A percentile compares a stretch with the other conserved stretches of the same genome.
Conservation (phyloP, 2,329 filamentous ascomycete species). For the Elsinoe necatrix region DNA sequence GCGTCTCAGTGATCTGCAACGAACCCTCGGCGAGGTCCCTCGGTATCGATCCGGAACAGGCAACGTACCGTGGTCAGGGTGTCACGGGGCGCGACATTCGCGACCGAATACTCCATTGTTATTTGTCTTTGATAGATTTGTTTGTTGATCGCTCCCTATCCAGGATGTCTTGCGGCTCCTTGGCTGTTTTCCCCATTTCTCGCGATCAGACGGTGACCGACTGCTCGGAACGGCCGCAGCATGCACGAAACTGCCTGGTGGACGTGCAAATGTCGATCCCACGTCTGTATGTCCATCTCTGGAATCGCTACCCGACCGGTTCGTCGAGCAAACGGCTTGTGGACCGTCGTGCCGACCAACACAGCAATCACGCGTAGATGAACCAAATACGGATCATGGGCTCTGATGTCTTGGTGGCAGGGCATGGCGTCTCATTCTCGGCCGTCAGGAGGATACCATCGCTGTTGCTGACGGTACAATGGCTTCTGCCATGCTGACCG, state of each 20-base stretch:
- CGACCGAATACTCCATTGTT: not conserved
- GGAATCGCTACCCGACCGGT: not conserved
- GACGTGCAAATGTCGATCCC: not conserved
- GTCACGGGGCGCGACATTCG: not conserved
- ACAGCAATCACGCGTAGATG: not conserved
- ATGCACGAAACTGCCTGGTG: not conserved
- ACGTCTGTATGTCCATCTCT: not conserved
- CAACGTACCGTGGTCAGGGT: not conserved
- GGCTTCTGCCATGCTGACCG: no score
- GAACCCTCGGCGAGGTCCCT: not conserved
- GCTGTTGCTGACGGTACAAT: no score
- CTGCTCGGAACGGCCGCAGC: not conserved
- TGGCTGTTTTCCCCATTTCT: not conserved
- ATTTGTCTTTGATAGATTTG: constrained; percentile 2
- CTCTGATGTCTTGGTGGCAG: not conserved
- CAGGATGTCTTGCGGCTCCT: not conserved
- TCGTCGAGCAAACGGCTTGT: not conserved
- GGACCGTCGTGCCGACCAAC: not conserved
- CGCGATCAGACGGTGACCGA: not conserved
- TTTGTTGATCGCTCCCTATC: not conserved
- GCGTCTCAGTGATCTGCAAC: not conserved
- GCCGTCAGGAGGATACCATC: no score
- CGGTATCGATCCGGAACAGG: not conserved
- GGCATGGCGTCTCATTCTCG: not conserved
- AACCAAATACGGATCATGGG: not conserved